Percentiles rank a stretch among this genome's conserved stretches.
Conservation (phyloP, 73 alveolate genomes). For the Diophrys appendiculata region DNA sequence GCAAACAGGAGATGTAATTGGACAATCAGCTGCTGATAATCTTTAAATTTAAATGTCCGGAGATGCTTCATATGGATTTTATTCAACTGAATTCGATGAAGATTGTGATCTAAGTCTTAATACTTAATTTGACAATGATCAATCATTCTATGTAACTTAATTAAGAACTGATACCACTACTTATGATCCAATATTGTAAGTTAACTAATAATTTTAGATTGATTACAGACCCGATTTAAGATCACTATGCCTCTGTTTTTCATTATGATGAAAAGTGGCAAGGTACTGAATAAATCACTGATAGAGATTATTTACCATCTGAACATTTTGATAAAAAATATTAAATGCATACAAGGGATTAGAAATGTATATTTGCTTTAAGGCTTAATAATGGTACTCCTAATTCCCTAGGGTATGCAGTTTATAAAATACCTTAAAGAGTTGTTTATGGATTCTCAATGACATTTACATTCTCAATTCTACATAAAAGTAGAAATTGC, state of each 20-base stretch:
- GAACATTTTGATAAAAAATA: slow-evolving; percentile 8
- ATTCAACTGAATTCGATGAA: slow-evolving; percentile 24
- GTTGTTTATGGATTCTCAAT: slow-evolving; percentile 43
- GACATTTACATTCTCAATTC: slow-evolving; percentile 11
- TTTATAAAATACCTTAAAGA: slow-evolving; percentile 7
- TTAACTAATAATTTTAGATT: not conserved
- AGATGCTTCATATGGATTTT: slow-evolving; percentile 41
- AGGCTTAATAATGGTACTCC: slow-evolving; percentile 21
- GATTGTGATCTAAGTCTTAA: slow-evolving; percentile 9
- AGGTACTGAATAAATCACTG: not conserved
- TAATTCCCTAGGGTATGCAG: slow-evolving; percentile 36
- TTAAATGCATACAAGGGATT: slow-evolving; percentile 16
- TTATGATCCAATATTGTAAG: slow-evolving; percentile 4
- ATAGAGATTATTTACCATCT: not conserved
- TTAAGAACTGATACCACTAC: not conserved
- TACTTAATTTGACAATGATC: not conserved
- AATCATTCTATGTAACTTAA: not conserved
- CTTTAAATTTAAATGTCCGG: slow-evolving; percentile 12
- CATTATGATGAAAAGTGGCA: not conserved
- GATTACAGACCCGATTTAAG: slow-evolving; percentile 17
- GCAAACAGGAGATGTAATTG: not conserved
- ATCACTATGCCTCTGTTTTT: slow-evolving; percentile 7
- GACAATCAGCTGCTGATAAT: not conserved
- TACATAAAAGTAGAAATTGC: slow-evolving; percentile 23
- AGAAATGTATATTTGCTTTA: slow-evolving; percentile 21